phyloP scores from a whole-genome alignment of 768 basidiomycete species.

The Amanita pseudoporphyria region DNA sequence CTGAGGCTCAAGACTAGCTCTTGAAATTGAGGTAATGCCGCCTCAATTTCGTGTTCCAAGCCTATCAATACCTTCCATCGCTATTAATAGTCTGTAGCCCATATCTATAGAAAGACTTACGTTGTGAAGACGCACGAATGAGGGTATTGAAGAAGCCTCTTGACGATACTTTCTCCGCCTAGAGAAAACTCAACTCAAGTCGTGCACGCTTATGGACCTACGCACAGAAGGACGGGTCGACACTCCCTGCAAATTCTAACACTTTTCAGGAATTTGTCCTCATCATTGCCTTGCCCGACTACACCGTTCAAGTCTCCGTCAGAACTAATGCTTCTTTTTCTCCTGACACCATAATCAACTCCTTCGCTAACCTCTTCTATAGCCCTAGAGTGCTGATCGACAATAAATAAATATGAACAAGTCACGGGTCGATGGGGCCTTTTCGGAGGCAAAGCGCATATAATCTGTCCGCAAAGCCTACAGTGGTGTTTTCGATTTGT shows the following conservation, averaged over 20 bases:
- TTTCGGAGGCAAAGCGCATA: slow-evolving; percentile 82
- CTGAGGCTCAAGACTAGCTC: slow-evolving; percentile 68
- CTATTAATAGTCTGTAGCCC: background rate
- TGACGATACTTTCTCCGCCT: slow-evolving; percentile 78
- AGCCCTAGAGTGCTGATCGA: slow-evolving; percentile 64
- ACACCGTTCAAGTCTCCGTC: slow-evolving; percentile 15
- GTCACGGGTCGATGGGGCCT: slow-evolving; percentile 51
- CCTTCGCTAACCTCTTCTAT: slow-evolving; percentile 84
- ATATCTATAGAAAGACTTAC: slow-evolving; percentile 24
- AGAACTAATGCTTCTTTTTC: slow-evolving; percentile 23
- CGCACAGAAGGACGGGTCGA: slow-evolving; percentile 70
- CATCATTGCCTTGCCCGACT: slow-evolving; percentile 35
- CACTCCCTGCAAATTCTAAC: slow-evolving; percentile 85
- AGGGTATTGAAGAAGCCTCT: slow-evolving; percentile 47
- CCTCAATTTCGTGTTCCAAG: slow-evolving; percentile 87
- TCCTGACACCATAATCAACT: slow-evolving; percentile 73
- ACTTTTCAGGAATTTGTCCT: slow-evolving; percentile 82
- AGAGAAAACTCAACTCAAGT: slow-evolving; percentile 8
- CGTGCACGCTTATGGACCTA: slow-evolving; percentile 8
- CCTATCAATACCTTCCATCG: slow-evolving; percentile 47
- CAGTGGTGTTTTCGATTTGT: slow-evolving; percentile 97
- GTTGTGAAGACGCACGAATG: slow-evolving; percentile 63
- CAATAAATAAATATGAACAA: slow-evolving; percentile 80
- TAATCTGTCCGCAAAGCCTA: slow-evolving; percentile 83
- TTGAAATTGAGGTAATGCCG: slow-evolving; percentile 78